A percentile compares a stretch with the other conserved stretches of the same genome.
Evolutionary conservation across 148 eudicot genomes (phyloP).

Genomic region (Rhododendron ferrugineum): DNA sequence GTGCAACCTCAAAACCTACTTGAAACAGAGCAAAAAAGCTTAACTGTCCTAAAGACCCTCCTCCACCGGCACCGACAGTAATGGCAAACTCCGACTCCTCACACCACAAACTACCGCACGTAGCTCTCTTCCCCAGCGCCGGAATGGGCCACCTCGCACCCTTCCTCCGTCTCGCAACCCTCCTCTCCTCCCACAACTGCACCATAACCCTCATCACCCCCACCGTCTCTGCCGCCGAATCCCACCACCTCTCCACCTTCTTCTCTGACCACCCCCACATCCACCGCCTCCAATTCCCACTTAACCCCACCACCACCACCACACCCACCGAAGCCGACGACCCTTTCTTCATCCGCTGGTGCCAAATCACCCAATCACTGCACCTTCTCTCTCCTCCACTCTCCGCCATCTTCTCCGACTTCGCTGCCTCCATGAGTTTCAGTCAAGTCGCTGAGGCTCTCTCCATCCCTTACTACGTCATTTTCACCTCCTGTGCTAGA

Average conservation of each 20-base stretch:
- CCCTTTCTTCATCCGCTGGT: constrained; percentile 25
- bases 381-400: constrained; percentile 24
- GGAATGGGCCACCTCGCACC: constrained; percentile 76
- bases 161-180: constrained; percentile 53
- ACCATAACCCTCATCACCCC: constrained; percentile 28
- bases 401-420: constrained; percentile 37
- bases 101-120: not conserved
- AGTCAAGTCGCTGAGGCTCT: constrained; percentile 12
- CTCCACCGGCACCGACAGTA: too few species aligned
- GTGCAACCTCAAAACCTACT: too few species aligned
- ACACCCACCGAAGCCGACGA: constrained; percentile 11
- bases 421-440: constrained; percentile 16
- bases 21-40: too few species aligned
- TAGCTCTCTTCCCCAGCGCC: not conserved
- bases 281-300: constrained; percentile 25
- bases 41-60: too few species aligned
- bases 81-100: too few species aligned
- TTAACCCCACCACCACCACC: not conserved
- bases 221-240: constrained; percentile 37
- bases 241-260: constrained; percentile 30
- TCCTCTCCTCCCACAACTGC: constrained; percentile 28
- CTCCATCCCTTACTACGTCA: constrained; percentile 19
- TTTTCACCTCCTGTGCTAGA: constrained; percentile 37
- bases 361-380: not conserved
- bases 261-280: constrained; percentile 9